phyloP scores from a whole-genome alignment of 2,329 filamentous ascomycete genomes.

The Aspergillus sp. region DNA sequence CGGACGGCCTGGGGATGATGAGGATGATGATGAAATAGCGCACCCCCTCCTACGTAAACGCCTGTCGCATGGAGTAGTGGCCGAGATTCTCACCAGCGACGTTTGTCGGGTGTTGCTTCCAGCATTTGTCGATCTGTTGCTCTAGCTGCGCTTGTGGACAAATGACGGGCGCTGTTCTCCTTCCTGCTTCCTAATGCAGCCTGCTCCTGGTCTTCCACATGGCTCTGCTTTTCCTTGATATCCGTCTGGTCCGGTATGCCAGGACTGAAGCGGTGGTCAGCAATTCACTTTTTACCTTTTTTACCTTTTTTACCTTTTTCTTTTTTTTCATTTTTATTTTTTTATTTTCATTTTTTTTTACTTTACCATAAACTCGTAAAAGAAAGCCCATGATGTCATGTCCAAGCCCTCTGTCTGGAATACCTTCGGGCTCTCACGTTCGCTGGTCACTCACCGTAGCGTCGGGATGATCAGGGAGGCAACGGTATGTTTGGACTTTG shows the following conservation, averaged over 20 bases:
- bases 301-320: neutral
- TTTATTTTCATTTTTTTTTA: neutral
- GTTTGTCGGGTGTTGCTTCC: conserved; percentile 20
- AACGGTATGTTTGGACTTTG: conserved; percentile 18
- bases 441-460: conserved; percentile 17
- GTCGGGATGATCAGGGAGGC: conserved; percentile 6
- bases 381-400: conserved; percentile 16
- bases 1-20: conserved; percentile 10
- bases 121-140: conserved; percentile 16
- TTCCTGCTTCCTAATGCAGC: neutral
- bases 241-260: conserved; percentile 6
- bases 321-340: neutral
- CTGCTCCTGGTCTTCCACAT: conserved; percentile 18
- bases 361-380: neutral
- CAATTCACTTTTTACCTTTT: neutral
- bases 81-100: conserved; percentile 2
- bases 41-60: neutral
- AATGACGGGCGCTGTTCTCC: conserved; percentile 2
- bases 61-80: too few relatives aligned
- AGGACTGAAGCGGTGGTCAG: conserved; percentile 3
- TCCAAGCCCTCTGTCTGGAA: neutral
- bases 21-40: neutral
- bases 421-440: conserved; percentile 13
- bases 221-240: conserved; percentile 18
- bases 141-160: conserved; percentile 6